Conservation (phyloP, 2,329 filamentous ascomycete genomes). For the Domatiomyces globalis region DNA sequence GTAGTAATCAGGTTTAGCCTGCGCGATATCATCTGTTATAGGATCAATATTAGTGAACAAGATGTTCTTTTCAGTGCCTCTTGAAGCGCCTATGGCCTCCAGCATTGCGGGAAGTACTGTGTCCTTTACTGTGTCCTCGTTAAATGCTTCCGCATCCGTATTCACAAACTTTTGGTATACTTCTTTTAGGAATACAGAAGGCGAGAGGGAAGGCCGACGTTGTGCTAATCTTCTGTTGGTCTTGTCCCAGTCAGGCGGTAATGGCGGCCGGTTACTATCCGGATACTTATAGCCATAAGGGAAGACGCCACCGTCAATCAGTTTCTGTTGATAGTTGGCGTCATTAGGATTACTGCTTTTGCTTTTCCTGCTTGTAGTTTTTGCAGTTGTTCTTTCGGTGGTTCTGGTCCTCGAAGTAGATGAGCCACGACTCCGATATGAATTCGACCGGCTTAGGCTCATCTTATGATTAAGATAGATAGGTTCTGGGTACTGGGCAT, state of each 20-base stretch:
- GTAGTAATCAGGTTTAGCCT: conserved; percentile 22
- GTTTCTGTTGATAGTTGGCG: conserved; percentile 24
- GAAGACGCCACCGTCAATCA: conserved; percentile 25
- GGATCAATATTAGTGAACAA: conserved; percentile 25
- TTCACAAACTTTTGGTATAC: conserved; percentile 21
- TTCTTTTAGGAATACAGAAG: conserved; percentile 17
- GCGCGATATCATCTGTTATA: conserved; percentile 22
- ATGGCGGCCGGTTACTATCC: too few species aligned
- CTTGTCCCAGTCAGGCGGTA: too few species aligned
- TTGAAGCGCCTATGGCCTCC: conserved; percentile 3
- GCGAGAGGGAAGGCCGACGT: conserved; percentile 14
- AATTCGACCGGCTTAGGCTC: conserved; percentile 13
- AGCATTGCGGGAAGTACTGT: conserved; percentile 22
- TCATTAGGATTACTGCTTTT: conserved; percentile 13
- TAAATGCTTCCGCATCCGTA: conserved; percentile 10
- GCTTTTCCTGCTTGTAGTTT: too few species aligned
- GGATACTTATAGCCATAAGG: conserved; percentile 3
- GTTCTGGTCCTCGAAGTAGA: conserved; percentile 9
- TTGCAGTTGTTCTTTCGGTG: conserved; percentile 19
- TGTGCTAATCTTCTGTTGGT: too few species aligned
- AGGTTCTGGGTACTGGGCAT: conserved; percentile 17
- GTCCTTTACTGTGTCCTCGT: conserved; percentile 24
- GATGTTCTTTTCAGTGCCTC: conserved; percentile 13
- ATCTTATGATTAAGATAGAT: conserved; percentile 5
- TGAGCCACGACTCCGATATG: not conserved